phyloP scores from a whole-genome alignment of 306 rosid species.

The Casuarina glauca region DNA sequence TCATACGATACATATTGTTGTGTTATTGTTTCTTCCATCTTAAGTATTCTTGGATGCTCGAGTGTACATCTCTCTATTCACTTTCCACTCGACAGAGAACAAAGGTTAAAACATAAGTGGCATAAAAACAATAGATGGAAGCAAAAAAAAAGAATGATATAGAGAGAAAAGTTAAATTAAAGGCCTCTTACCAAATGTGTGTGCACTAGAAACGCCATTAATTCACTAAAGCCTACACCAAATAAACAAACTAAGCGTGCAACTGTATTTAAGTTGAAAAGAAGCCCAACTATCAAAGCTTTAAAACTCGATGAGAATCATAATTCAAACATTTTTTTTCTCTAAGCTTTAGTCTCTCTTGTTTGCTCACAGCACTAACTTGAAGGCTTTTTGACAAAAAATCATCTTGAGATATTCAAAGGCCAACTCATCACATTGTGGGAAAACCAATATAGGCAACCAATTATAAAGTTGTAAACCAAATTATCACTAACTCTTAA shows the following conservation, averaged over 20 bases:
- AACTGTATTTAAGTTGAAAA: not conserved
- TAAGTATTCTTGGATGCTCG: not conserved
- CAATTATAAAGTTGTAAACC: not conserved
- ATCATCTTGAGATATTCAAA: conserved; percentile 40
- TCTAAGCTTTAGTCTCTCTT: not conserved
- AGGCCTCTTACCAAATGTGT: not conserved
- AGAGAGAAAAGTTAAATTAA: not conserved
- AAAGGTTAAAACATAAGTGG: not conserved
- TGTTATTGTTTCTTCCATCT: not conserved
- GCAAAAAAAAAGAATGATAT: not conserved
- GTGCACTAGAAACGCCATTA: not conserved
- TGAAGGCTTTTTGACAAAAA: conserved; percentile 62
- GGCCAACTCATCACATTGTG: not conserved
- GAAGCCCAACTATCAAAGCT: not conserved
- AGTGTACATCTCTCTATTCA: not conserved
- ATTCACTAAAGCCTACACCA: not conserved
- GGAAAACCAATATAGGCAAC: conserved; percentile 23
- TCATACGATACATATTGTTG: not conserved
- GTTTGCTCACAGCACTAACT: conserved; percentile 44
- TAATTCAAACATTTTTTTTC: not conserved
- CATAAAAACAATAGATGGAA: no score
- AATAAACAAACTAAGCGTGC: not conserved
- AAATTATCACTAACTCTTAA: not conserved
- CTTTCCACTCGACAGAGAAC: conserved; percentile 2
- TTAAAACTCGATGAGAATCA: not conserved